Conservation (phyloP, 2,329 filamentous ascomycete species). For the Trichoderma sp. region DNA sequence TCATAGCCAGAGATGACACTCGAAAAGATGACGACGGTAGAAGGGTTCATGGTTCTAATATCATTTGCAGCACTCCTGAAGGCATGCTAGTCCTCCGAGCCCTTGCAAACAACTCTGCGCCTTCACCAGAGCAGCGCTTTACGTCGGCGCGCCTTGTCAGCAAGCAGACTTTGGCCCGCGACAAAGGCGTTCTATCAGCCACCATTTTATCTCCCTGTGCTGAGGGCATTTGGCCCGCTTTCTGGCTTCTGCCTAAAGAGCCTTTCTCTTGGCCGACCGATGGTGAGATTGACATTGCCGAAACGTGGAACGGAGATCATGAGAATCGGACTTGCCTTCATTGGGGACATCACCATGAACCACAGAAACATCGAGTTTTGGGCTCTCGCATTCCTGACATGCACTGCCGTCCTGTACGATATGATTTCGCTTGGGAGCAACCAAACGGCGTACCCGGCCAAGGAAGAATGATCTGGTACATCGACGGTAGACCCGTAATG, state of each 20-base stretch:
- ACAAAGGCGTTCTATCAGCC: slow-evolving; percentile 52
- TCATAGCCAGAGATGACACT: not conserved
- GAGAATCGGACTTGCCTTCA: slow-evolving; percentile 57
- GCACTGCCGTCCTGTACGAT: slow-evolving; percentile 45
- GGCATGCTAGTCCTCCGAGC: slow-evolving; percentile 52
- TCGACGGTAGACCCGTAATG: slow-evolving; percentile 57
- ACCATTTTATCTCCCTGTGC: slow-evolving; percentile 52
- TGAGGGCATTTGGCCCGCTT: slow-evolving; percentile 58
- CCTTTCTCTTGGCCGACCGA: slow-evolving; percentile 58
- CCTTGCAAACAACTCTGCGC: slow-evolving; percentile 37
- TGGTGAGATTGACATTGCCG: slow-evolving; percentile 59
- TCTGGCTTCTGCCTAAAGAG: slow-evolving; percentile 58
- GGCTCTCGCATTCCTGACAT: slow-evolving; percentile 51
- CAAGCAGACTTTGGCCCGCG: slow-evolving; percentile 47
- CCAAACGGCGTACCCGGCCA: slow-evolving; percentile 42
- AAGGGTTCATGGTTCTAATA: not conserved
- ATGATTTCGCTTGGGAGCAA: slow-evolving; percentile 56
- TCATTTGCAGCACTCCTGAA: slow-evolving; percentile 40
- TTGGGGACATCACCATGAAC: slow-evolving; percentile 56
- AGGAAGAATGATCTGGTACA: slow-evolving; percentile 56
- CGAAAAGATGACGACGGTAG: not conserved
- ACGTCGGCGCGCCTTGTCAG: slow-evolving; percentile 56
- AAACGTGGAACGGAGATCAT: slow-evolving; percentile 58
- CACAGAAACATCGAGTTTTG: slow-evolving; percentile 54
- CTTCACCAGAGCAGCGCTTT: slow-evolving; percentile 42